phyloP scores from a whole-genome alignment of 345 rosid genomes.

The Noccaea caerulescens region DNA sequence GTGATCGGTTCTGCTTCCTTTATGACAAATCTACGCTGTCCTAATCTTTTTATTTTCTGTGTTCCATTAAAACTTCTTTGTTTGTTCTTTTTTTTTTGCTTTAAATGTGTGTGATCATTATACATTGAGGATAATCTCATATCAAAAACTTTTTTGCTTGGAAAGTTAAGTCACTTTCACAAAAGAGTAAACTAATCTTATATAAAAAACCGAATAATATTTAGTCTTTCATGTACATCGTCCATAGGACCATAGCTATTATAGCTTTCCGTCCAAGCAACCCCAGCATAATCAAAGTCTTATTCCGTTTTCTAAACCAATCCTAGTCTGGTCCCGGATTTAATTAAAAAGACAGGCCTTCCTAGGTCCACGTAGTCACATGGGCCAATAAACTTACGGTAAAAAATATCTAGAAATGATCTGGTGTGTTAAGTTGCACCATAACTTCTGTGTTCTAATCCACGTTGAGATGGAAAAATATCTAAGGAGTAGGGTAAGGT shows the following conservation, averaged over 20 bases:
- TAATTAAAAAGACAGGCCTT: constrained; percentile 11
- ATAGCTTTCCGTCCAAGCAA: constrained; percentile 20
- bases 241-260: background rate
- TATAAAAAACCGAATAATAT: too few relatives aligned
- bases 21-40: background rate
- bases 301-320: background rate
- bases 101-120: background rate
- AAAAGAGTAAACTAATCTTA: too few relatives aligned
- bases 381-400: background rate
- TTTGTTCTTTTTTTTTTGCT: background rate
- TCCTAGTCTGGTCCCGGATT: background rate
- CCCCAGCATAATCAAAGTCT: constrained; percentile 7
- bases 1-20: background rate
- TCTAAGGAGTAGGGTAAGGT: constrained; percentile 22
- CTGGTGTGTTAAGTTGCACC: constrained; percentile 10
- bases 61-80: background rate
- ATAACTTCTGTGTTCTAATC: background rate
- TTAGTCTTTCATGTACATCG: background rate
- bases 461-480: constrained; percentile 24
- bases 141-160: too few relatives aligned
- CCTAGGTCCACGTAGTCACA: constrained; percentile 5
- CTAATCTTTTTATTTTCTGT: background rate
- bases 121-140: too few relatives aligned
- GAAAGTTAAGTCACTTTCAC: too few relatives aligned
- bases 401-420: constrained; percentile 6